phyloP scores from a whole-genome alignment of 192 early-diverging fungal genomes.

The Linnemannia exigua region DNA sequence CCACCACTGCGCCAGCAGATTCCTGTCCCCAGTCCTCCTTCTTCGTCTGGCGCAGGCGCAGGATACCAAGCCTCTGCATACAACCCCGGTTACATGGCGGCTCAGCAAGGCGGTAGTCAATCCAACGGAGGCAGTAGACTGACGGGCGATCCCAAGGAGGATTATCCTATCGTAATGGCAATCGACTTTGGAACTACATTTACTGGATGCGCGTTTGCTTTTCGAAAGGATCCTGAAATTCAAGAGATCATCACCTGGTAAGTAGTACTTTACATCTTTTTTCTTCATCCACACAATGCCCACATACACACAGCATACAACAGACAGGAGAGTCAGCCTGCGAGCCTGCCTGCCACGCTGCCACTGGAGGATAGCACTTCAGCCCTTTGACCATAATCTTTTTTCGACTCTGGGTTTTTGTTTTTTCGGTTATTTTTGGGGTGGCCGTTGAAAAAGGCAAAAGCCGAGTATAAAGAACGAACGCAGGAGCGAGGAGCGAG shows the following conservation, averaged over 20 bases:
- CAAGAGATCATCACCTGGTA: constrained; percentile 67
- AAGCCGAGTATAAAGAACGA: not conserved
- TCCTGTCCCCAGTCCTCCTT: constrained; percentile 13
- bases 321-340: not conserved
- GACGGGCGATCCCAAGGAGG: constrained; percentile 53
- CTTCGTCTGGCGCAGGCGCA: constrained; percentile 7
- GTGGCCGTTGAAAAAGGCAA: not conserved
- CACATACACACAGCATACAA: not conserved
- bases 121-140: constrained; percentile 32
- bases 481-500: not conserved
- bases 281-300: not conserved
- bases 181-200: constrained; percentile 63
- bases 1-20: constrained; percentile 21
- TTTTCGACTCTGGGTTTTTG: not conserved
- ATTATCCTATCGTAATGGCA: constrained; percentile 62
- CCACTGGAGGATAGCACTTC: not conserved
- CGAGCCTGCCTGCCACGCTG: not conserved
- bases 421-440: not conserved
- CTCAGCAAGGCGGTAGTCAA: constrained; percentile 6
- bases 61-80: constrained; percentile 33
- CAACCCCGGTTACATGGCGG: constrained; percentile 24
- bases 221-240: constrained; percentile 62
- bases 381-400: not conserved
- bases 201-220: constrained; percentile 66
- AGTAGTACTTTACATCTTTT: not conserved